Evolutionary conservation across 108 stramenopile species (phyloP), one percentile per base, ranked within the genome.

Genomic region (Cyclostephanos tholiformis): DNA sequence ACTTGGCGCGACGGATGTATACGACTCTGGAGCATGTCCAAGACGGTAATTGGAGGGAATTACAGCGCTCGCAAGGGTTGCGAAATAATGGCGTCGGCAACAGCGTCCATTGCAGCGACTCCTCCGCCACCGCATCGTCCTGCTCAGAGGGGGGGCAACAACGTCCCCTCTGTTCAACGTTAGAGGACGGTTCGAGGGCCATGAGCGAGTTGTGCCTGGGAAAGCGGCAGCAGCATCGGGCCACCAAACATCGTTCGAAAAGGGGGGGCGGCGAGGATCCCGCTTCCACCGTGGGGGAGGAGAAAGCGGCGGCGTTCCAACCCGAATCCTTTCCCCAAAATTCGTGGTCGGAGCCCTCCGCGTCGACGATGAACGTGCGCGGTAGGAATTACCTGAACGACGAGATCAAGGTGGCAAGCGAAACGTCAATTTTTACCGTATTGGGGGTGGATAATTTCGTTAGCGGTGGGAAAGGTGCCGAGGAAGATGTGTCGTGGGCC

Each of bases 401-500:
- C 56, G 74, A 65, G 6, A 38, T 77, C 7, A 84, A 84, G 43
- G 60, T 81, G 6, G 23, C 67, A 8, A 76, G 74, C n/a, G n/a
- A n/a, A n/a, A n/a, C n/a, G n/a, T n/a, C n/a, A n/a, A n/a, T n/a
- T n/a, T n/a, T n/a, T n/a, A 17, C 79, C 16, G 66, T 81, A 14
- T 44, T 84, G 55, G 84, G 84, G n/a, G 84, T 84, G 38, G 84
- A 84, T 49, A 84, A 53, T 61, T 75, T 84, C 63, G 71, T 75
- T 23, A 60, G 43, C 39, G 63, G 49, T 66, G 68, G 55, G 14
- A 64, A 56, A 12, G 38, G 58, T 0, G 60, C 30, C 16, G 20
- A 36, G 22, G n/a, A n/a, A n/a, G 52, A 67, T 67, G 38, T 32
- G 26, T 71, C 56, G 44, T 35, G 53, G 36, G 60, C 25, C 61